These are phyloP conservation scores for Harringtonia lauricola DNA, from an alignment of 2,329 filamentous ascomycete genomes.

Conservation along the genomic window DNA sequence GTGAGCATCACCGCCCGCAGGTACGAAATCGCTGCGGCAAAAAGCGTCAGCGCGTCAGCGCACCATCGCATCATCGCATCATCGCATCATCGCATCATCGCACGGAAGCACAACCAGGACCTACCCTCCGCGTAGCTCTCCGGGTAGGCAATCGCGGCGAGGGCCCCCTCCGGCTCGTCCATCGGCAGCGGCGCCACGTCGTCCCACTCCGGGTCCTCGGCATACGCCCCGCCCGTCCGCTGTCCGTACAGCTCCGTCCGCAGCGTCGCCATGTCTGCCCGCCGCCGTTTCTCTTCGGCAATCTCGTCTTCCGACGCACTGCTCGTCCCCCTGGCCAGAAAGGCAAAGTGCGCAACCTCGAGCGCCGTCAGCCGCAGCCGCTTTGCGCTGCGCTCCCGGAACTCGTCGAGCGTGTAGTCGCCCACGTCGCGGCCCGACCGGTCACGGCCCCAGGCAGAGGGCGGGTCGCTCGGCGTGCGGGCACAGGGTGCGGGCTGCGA, in stretches of 20 bases:
- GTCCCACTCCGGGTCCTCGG: conserved; percentile 66
- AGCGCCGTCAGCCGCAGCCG: conserved; percentile 31
- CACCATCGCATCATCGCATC: too few relatives aligned
- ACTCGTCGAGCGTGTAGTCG: conserved; percentile 34
- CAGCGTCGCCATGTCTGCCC: conserved; percentile 39
- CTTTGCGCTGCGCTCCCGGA: conserved; percentile 29
- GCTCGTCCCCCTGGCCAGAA: conserved; percentile 25
- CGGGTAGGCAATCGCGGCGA: conserved; percentile 88
- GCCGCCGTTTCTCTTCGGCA: conserved; percentile 32
- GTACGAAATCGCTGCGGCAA: conserved; percentile 65
- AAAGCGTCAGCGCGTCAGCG: conserved; percentile 1
- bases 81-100: too few relatives aligned
- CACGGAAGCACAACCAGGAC: not conserved
- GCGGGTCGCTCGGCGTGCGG: conserved; percentile 7
- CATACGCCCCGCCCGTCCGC: conserved; percentile 38
- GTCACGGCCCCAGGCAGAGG: conserved; percentile 37
- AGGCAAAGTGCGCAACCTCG: conserved; percentile 31
- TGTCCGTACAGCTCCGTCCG: conserved; percentile 42
- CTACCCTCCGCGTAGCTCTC: conserved; percentile 75
- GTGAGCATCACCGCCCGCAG: conserved; percentile 85
- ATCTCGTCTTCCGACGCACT: conserved; percentile 27
- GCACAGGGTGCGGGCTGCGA: not conserved
- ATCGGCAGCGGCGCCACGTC: conserved; percentile 76
- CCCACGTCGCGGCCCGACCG: conserved; percentile 36
- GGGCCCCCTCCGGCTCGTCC: conserved; percentile 69